A percentile compares a stretch with the other conserved stretches of the same genome.
phyloP scores from a whole-genome alignment of 2,329 filamentous ascomycete genomes.

The Dendrostoma leiphaemia region DNA sequence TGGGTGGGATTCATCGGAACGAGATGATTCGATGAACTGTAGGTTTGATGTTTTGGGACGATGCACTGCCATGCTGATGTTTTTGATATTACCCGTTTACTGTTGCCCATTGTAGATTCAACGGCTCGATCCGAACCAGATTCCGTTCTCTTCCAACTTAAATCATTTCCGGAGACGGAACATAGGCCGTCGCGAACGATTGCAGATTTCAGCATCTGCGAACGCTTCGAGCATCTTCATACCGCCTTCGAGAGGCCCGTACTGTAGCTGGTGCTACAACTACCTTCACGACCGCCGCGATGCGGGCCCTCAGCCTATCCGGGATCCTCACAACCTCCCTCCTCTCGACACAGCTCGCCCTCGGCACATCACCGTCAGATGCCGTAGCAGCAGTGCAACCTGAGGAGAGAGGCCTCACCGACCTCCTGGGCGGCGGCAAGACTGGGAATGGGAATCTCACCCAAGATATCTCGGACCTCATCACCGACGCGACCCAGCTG shows the following conservation, averaged over 20 bases:
- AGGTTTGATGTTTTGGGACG: neutral
- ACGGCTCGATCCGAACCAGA: too few species aligned
- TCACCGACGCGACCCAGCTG: slow-evolving; percentile 7
- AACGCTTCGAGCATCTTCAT: neutral
- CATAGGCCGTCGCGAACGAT: too few species aligned
- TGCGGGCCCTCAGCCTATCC: slow-evolving; percentile 1
- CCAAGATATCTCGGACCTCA: neutral
- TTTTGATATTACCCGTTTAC: too few species aligned
- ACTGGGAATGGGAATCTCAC: neutral
- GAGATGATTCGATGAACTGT: too few species aligned
- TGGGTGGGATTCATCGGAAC: too few species aligned
- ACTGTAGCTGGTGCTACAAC: too few species aligned
- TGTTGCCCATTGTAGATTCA: too few species aligned
- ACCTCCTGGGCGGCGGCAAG: neutral
- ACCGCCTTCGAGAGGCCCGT: too few species aligned
- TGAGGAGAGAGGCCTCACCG: slow-evolving; percentile 4
- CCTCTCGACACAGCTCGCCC: neutral
- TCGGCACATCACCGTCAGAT: slow-evolving; percentile 3
- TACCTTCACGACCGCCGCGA: neutral
- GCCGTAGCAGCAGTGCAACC: neutral
- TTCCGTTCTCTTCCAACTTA: too few species aligned
- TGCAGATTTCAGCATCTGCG: too few species aligned
- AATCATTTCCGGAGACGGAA: too few species aligned
- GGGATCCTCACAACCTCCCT: neutral
- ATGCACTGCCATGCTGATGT: too few species aligned